Conservation (phyloP, 352 stramenopile species). For the Pilasporangium apinafurcum region DNA sequence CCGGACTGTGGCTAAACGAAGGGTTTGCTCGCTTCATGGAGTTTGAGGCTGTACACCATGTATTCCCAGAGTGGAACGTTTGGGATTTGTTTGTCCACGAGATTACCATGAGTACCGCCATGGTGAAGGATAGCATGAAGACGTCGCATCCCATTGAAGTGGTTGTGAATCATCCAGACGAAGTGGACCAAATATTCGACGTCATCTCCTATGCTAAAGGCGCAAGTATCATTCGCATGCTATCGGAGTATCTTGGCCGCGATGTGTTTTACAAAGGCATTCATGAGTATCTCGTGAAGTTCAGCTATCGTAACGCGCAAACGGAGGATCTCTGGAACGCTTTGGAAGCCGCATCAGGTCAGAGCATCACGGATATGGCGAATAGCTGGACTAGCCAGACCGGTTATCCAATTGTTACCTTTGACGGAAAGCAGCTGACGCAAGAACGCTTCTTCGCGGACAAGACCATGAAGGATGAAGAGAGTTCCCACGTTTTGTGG, state of each 20-base stretch:
- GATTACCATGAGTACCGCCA: conserved; percentile 69
- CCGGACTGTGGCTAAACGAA: conserved; percentile 97
- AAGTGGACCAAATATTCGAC: conserved; percentile 99
- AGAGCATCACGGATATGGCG: conserved; percentile 91
- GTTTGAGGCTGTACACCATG: conserved; percentile 87
- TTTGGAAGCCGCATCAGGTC: conserved; percentile 87
- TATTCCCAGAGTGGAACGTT: conserved; percentile 95
- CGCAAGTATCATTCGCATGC: conserved; percentile 71
- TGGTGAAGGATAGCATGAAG: conserved; percentile 91
- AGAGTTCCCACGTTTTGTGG: conserved; percentile 52
- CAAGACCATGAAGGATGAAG: conserved; percentile 56
- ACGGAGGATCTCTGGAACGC: conserved; percentile 94
- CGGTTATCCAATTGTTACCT: conserved; percentile 89
- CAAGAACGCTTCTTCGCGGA: conserved; percentile 94
- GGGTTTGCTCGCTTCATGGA: conserved; percentile 97
- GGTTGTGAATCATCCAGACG: conserved; percentile 88
- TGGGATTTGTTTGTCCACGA: conserved; percentile 94
- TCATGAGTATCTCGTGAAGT: conserved; percentile 89
- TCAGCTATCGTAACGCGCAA: conserved; percentile 93
- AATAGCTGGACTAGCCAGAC: conserved; percentile 92
- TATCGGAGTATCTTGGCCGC: conserved; percentile 68
- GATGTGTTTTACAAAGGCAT: conserved; percentile 85
- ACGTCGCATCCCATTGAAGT: conserved; percentile 94
- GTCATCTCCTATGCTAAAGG: conserved; percentile 96
- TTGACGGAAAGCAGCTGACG: conserved; percentile 61